phyloP scores from a whole-genome alignment of 2,329 filamentous ascomycete genomes.

The Parastagonospora avenae region DNA sequence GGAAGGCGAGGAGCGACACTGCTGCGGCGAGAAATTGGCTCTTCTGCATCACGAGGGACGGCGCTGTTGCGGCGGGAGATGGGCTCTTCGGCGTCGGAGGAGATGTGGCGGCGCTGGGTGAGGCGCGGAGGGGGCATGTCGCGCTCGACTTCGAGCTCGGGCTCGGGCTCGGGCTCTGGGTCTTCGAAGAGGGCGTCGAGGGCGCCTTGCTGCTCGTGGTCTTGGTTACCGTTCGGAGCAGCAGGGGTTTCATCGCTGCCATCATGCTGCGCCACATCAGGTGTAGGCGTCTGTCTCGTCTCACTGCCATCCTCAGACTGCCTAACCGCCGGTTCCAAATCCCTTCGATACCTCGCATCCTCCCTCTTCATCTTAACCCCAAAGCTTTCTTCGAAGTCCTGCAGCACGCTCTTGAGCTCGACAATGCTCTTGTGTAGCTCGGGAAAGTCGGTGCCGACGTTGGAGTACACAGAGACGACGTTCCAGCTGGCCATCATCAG shows the following conservation, averaged over 20 bases:
- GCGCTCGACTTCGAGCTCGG: not conserved
- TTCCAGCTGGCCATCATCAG: conserved; percentile 41
- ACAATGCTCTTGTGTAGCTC: conserved; percentile 31
- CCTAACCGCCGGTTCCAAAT: not conserved
- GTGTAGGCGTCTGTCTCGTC: not conserved
- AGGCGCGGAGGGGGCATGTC: not conserved
- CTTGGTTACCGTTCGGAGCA: not conserved
- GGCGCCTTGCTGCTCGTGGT: not conserved
- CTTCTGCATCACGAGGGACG: too few relatives aligned
- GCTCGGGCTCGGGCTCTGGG: not conserved
- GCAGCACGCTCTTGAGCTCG: conserved; percentile 32
- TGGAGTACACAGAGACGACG: conserved; percentile 33
- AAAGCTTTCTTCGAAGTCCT: conserved; percentile 28
- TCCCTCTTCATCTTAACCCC: conserved; percentile 3
- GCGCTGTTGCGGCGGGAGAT: not conserved
- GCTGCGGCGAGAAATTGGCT: too few relatives aligned
- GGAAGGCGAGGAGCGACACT: too few relatives aligned
- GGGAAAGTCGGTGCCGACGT: conserved; percentile 30
- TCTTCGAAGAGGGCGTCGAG: not conserved
- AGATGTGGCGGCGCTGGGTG: not conserved
- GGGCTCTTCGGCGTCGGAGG: not conserved
- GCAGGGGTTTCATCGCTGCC: not conserved
- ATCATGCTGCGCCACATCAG: not conserved
- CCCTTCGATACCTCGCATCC: conserved; percentile 3
- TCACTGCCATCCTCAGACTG: not conserved